Percentiles rank a stretch among this genome's conserved stretches.
These are phyloP conservation scores for Samsoniella hepiali DNA, from an alignment of 2,329 filamentous ascomycete genomes.

Conservation along the genomic window DNA sequence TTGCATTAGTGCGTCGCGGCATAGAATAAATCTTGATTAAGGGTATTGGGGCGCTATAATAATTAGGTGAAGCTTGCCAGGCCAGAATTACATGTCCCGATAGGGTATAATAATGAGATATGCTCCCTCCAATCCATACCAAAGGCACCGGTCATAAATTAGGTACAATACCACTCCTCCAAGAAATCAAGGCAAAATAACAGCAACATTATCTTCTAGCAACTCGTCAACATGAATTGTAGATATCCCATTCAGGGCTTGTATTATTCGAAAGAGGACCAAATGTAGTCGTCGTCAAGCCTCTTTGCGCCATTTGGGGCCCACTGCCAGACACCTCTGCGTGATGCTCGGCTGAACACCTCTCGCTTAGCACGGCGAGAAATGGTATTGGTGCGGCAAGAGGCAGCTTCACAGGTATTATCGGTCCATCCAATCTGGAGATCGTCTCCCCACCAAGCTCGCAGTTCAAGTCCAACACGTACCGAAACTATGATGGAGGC, in stretches of 20 bases:
- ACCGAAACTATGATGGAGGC: conserved; percentile 39
- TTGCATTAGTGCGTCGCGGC: not conserved
- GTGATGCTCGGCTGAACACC: conserved; percentile 30
- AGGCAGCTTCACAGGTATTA: conserved; percentile 38
- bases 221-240: conserved; percentile 14
- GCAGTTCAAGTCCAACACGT: conserved; percentile 36
- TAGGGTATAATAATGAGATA: conserved; percentile 2
- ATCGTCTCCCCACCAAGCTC: conserved; percentile 43
- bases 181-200: conserved; percentile 19
- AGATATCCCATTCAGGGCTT: conserved; percentile 8
- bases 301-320: conserved; percentile 31
- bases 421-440: conserved; percentile 40
- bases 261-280: conserved; percentile 19
- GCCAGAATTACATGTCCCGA: conserved; percentile 3
- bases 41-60: not conserved
- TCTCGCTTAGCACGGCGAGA: conserved; percentile 32
- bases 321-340: conserved; percentile 35
- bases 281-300: conserved; percentile 31
- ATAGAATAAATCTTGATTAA: not conserved
- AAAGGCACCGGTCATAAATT: conserved; percentile 8
- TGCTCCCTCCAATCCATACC: conserved; percentile 1
- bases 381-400: conserved; percentile 31
- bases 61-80: not conserved
- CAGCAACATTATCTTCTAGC: conserved; percentile 17
- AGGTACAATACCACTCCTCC: conserved; percentile 16